Percentiles rank a stretch among this genome's conserved stretches.
phyloP scores from a whole-genome alignment of 2,329 filamentous ascomycete species.

The Alternaria gansuensis region DNA sequence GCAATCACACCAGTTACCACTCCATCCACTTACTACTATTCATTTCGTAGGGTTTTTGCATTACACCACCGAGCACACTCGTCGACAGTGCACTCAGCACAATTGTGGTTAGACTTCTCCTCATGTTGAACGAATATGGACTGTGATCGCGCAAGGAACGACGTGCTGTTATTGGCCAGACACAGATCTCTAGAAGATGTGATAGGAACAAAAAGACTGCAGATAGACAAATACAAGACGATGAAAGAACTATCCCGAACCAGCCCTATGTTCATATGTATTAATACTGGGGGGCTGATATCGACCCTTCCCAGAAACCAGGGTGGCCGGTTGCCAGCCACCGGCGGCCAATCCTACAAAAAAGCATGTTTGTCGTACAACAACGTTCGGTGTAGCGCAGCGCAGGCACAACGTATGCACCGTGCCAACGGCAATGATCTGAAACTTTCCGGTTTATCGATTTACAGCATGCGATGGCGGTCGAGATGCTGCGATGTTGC shows the following conservation, averaged over 20 bases:
- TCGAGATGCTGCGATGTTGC: slow-evolving; percentile 18
- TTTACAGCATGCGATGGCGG: slow-evolving; percentile 20
- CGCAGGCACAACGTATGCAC: slow-evolving; percentile 29
- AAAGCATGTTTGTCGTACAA: slow-evolving; percentile 40
- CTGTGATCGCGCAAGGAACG: slow-evolving; percentile 13
- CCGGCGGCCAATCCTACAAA: slow-evolving; percentile 22
- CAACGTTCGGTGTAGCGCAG: slow-evolving; percentile 27
- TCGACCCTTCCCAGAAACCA: slow-evolving; percentile 21
- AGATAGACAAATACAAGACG: slow-evolving; percentile 18
- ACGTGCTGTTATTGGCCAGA: slow-evolving; percentile 26
- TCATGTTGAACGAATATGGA: slow-evolving; percentile 29
- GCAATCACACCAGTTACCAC: neutral
- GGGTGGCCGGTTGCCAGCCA: slow-evolving; percentile 39
- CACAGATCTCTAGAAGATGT: slow-evolving; percentile 2
- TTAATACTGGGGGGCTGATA: slow-evolving; percentile 17
- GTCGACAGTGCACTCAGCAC: slow-evolving; percentile 29
- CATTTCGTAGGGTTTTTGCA: slow-evolving; percentile 19
- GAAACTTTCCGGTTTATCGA: slow-evolving; percentile 25
- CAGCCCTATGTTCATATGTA: slow-evolving; percentile 22
- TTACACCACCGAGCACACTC: slow-evolving; percentile 24
- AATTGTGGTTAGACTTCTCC: slow-evolving; percentile 25
- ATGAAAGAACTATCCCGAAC: slow-evolving; percentile 21
- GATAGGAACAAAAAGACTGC: slow-evolving; percentile 13
- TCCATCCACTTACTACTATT: slow-evolving; percentile 25
- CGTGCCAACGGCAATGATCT: slow-evolving; percentile 21